phyloP scores from a whole-genome alignment of 371 early-diverging fungal species.

The Parasitella parasitica region DNA sequence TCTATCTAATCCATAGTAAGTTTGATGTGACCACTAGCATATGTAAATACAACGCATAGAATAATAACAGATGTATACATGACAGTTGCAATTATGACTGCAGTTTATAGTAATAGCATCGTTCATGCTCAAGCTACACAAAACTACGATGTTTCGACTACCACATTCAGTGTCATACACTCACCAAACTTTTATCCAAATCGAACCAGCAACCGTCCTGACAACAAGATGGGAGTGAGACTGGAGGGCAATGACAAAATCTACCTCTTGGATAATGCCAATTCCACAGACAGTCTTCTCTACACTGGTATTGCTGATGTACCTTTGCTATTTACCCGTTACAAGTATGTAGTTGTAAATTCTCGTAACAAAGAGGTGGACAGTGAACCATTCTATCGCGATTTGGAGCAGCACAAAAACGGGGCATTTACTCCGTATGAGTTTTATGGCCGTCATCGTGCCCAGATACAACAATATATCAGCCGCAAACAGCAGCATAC shows the following conservation, averaged over 20 bases:
- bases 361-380: slow-evolving; percentile 8
- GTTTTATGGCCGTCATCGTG: slow-evolving; percentile 18
- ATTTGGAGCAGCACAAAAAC: background rate
- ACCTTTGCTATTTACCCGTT: slow-evolving; percentile 1
- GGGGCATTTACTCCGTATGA: slow-evolving; percentile 10
- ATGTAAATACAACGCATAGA: background rate
- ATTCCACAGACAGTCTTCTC: slow-evolving; percentile 19
- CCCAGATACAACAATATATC: background rate
- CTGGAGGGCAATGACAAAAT: slow-evolving; percentile 10
- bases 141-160: background rate
- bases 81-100: background rate
- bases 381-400: slow-evolving; percentile 24
- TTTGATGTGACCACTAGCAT: background rate
- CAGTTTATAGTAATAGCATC: background rate
- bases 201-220: background rate
- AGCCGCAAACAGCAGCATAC: background rate
- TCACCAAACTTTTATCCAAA: background rate
- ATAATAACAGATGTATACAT: background rate
- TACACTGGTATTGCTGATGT: slow-evolving; percentile 17
- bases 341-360: slow-evolving; percentile 26
- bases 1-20: background rate
- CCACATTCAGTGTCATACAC: background rate
- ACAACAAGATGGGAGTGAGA: slow-evolving; percentile 20
- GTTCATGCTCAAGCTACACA: background rate
- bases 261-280: slow-evolving; percentile 3